A percentile compares a stretch with the other conserved stretches of the same genome.
phyloP scores from a whole-genome alignment of 805 yeast genomes.

The Kregervanrija pseudodelftensis region DNA sequence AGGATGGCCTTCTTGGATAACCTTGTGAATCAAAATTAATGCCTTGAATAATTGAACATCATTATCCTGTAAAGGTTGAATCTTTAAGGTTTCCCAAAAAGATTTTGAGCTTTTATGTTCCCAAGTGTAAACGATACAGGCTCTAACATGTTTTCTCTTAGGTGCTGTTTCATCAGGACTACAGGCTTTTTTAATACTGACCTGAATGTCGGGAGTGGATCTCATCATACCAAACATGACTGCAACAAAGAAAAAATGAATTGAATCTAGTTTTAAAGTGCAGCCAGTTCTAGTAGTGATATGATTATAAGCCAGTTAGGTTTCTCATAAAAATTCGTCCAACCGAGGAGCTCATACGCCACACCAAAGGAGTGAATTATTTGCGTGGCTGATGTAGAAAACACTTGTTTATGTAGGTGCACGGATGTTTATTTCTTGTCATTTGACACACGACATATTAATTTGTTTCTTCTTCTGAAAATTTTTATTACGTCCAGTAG shows the following conservation, averaged over 20 bases:
- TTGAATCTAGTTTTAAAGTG: neutral
- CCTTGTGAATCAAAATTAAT: conserved; percentile 78
- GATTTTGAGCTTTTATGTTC: conserved; percentile 81
- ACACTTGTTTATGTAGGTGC: too few species aligned
- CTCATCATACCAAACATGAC: conserved; percentile 19
- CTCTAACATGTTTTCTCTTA: conserved; percentile 90
- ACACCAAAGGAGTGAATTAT: too few species aligned
- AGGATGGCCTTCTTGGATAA: conserved; percentile 97
- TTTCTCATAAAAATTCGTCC: too few species aligned
- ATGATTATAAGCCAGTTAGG: too few species aligned
- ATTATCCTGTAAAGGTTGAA: conserved; percentile 72
- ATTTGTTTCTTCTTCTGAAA: too few species aligned
- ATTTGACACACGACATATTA: too few species aligned
- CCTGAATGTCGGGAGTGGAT: conserved; percentile 34
- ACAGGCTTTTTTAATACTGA: conserved; percentile 74
- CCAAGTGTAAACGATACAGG: conserved; percentile 95
- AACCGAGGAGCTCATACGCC: too few species aligned
- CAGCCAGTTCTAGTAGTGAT: too few species aligned
- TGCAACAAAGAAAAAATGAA: neutral
- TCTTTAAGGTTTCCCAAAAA: conserved; percentile 77
- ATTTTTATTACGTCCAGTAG: too few species aligned
- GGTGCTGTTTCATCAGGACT: conserved; percentile 85
- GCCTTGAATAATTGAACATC: conserved; percentile 84
- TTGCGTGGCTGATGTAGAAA: too few species aligned
- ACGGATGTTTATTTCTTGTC: too few species aligned